Conservation (phyloP, 495 filamentous ascomycete genomes). For the Talaromyces stipitatus region DNA sequence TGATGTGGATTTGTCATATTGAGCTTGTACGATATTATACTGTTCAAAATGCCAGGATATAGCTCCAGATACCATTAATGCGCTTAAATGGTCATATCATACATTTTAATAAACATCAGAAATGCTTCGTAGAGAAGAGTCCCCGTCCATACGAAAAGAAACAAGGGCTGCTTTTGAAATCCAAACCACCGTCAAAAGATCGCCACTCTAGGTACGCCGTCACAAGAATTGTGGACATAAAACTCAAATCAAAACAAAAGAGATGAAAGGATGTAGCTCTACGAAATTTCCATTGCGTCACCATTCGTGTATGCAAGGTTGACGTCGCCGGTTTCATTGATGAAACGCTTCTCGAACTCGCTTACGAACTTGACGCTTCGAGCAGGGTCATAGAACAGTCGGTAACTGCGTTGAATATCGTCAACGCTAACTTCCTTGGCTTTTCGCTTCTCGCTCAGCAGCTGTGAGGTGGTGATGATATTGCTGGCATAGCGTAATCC, state of each 20-base stretch:
- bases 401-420: conserved; percentile 89
- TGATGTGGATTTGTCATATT: not conserved
- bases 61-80: conserved; percentile 9
- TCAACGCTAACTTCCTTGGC: conserved; percentile 72
- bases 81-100: conserved; percentile 35
- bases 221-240: not conserved
- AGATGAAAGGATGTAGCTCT: conserved; percentile 14
- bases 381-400: conserved; percentile 82
- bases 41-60: not conserved
- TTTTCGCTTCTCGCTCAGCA: conserved; percentile 73
- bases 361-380: conserved; percentile 85
- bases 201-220: conserved; percentile 5
- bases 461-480: conserved; percentile 85
- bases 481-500: conserved; percentile 91
- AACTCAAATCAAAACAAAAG: conserved; percentile 11
- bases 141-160: conserved; percentile 15
- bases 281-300: conserved; percentile 81
- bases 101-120: conserved; percentile 29
- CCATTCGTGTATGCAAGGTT: conserved; percentile 61
- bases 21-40: not conserved
- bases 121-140: not conserved
- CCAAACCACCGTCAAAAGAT: not conserved
- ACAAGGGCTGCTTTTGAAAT: conserved; percentile 7
- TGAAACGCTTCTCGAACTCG: conserved; percentile 86
- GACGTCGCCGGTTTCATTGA: conserved; percentile 76